A percentile compares a stretch with the other conserved stretches of the same genome.
Evolutionary conservation across 2,329 filamentous ascomycete genomes (phyloP).

Genomic region (Beauveria sp.): DNA sequence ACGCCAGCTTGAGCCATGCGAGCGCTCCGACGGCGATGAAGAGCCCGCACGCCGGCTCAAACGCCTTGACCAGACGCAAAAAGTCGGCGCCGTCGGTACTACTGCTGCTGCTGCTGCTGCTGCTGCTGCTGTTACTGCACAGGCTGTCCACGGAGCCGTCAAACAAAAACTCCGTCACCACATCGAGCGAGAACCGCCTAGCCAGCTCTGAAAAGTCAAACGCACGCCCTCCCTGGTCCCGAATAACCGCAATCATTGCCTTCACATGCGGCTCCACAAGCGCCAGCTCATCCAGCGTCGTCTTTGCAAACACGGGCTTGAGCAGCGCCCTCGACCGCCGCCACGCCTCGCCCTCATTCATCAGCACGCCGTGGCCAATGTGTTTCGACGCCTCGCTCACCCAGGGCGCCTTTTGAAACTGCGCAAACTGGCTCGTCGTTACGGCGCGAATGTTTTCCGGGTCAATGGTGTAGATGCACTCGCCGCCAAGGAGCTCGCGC

Average conservation of each 20-base stretch:
- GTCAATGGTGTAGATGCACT: constrained; percentile 10
- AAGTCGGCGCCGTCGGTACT: background rate
- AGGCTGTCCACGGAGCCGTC: constrained; percentile 1
- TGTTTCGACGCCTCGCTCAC: constrained; percentile 10
- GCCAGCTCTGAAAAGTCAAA: constrained; percentile 8
- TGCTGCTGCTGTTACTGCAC: background rate
- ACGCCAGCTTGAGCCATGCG: constrained; percentile 1
- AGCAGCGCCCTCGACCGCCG: background rate
- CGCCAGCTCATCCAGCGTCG: constrained; percentile 5
- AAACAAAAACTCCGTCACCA: constrained; percentile 11
- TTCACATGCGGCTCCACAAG: constrained; percentile 1
- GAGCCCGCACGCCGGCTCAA: constrained; percentile 6
- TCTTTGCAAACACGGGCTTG: constrained; percentile 4
- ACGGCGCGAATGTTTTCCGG: constrained; percentile 6
- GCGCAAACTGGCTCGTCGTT: constrained; percentile 2
- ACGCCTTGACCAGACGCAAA: background rate
- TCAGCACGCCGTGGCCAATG: constrained; percentile 7
- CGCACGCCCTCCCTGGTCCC: background rate
- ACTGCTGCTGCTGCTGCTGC: background rate
- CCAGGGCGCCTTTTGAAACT: constrained; percentile 8
- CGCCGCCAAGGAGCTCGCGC: constrained; percentile 1
- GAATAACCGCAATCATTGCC: background rate
- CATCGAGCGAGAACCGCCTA: constrained; percentile 2
- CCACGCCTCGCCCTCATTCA: constrained; percentile 8
- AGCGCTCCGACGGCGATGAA: constrained; percentile 7